These are phyloP conservation scores for Ensete glaucum DNA, from an alignment of 176 grass and related monocot species.

Conservation along the genomic window DNA sequence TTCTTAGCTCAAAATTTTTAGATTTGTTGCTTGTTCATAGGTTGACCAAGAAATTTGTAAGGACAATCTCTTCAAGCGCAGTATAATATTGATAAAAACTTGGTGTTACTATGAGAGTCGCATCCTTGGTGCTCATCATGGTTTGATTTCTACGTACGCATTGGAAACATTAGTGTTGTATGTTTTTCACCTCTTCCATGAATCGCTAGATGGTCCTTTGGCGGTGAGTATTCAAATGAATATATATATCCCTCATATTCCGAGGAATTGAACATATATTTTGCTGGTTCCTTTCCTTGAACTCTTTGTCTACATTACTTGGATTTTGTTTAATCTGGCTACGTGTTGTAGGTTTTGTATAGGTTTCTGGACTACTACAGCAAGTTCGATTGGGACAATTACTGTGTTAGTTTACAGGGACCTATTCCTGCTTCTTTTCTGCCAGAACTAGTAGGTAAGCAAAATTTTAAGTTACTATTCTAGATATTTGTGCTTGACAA, in stretches of 20 bases:
- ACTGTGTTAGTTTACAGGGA: slow-evolving; percentile 66
- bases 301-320: not conserved
- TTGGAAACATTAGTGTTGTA: slow-evolving; percentile 79
- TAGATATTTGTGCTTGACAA: slow-evolving; percentile 12
- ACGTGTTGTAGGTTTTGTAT: slow-evolving; percentile 65
- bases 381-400: slow-evolving; percentile 86
- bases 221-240: slow-evolving; percentile 35
- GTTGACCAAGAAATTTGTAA: slow-evolving; percentile 67
- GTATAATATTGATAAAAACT: slow-evolving; percentile 82
- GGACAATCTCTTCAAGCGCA: slow-evolving; percentile 66
- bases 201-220: slow-evolving; percentile 51
- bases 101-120: slow-evolving; percentile 96
- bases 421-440: slow-evolving; percentile 52
- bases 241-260: slow-evolving; percentile 7
- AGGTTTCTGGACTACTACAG: slow-evolving; percentile 88
- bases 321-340: not conserved
- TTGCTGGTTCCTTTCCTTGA: not conserved
- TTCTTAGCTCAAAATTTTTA: not conserved
- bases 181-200: slow-evolving; percentile 67
- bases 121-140: slow-evolving; percentile 90
- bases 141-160: slow-evolving; percentile 85
- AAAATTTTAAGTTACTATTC: slow-evolving; percentile 11
- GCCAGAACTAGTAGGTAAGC: slow-evolving; percentile 76
- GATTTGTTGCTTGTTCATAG: slow-evolving; percentile 28
- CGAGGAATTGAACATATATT: not conserved